Evolutionary conservation across 176 grass and related monocot species (phyloP).

Genomic region (Aegilops bicornis): DNA sequence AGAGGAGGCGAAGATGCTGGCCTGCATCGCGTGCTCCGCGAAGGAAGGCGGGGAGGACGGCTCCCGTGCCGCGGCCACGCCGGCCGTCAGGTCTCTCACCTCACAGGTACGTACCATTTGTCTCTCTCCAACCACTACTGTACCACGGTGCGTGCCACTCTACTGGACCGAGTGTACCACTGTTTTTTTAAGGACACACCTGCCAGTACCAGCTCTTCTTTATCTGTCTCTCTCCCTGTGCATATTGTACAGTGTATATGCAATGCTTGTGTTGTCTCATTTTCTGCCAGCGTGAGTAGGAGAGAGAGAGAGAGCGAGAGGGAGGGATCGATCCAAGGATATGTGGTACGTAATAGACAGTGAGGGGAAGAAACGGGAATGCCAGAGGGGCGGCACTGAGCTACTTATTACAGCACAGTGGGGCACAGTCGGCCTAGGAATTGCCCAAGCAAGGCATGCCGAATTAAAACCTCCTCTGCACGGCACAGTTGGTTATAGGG

Average conservation of each 20-base stretch:
- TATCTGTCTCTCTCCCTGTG: not conserved
- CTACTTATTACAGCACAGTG: not conserved
- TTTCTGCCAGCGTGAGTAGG: not conserved
- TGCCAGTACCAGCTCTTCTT: not conserved
- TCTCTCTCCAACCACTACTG: not conserved
- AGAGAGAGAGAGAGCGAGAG: not conserved
- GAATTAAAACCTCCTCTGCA: conserved; percentile 18
- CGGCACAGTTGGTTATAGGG: not conserved
- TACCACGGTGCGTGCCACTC: not conserved
- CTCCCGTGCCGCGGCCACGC: conserved; percentile 58
- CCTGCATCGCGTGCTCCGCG: conserved; percentile 90
- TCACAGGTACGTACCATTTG: conserved; percentile 54
- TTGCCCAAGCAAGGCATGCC: conserved; percentile 16
- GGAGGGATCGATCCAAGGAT: not conserved
- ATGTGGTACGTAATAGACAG: too few relatives aligned
- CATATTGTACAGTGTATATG: not conserved
- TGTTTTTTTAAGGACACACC: not conserved
- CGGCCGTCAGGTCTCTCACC: conserved; percentile 81
- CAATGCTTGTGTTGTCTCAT: not conserved
- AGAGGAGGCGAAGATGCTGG: conserved; percentile 54
- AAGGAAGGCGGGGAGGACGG: conserved; percentile 79
- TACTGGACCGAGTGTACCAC: not conserved
- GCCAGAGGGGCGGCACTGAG: not conserved
- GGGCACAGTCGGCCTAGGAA: conserved; percentile 13
- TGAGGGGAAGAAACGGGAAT: not conserved